Conservation (phyloP, 495 filamentous ascomycete species). For the Viridothelium virens region DNA sequence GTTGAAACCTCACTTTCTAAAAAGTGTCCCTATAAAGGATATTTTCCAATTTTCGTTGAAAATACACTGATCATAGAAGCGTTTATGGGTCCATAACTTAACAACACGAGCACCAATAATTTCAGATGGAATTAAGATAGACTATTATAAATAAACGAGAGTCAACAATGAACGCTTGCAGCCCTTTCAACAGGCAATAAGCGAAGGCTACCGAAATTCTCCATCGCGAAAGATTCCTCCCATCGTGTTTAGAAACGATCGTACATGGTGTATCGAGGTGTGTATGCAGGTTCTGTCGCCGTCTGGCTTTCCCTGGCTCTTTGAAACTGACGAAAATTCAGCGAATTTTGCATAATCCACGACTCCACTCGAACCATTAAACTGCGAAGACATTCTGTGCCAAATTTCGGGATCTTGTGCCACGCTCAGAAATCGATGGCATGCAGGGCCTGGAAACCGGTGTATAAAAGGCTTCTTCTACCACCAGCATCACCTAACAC, state of each 20-base stretch:
- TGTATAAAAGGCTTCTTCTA: slow-evolving; percentile 57
- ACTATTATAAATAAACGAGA: too few species aligned
- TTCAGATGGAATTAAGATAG: too few species aligned
- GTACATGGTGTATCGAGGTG: not conserved
- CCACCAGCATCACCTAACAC: slow-evolving; percentile 69
- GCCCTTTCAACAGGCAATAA: not conserved
- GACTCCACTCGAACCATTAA: not conserved
- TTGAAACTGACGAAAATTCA: not conserved
- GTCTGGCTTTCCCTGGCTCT: not conserved
- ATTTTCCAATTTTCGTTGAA: too few species aligned
- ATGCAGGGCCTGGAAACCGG: slow-evolving; percentile 28
- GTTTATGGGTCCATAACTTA: too few species aligned
- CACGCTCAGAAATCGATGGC: not conserved
- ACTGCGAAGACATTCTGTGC: not conserved
- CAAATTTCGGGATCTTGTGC: not conserved
- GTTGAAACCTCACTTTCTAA: too few species aligned
- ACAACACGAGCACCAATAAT: too few species aligned
- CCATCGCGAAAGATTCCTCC: not conserved
- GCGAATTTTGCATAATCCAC: not conserved
- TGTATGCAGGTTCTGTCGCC: slow-evolving; percentile 1
- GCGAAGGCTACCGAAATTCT: not conserved
- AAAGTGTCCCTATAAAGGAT: too few species aligned
- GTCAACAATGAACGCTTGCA: not conserved
- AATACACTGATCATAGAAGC: too few species aligned
- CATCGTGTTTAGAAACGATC: not conserved